phyloP scores from a whole-genome alignment of 306 rosid genomes.

The Cicer pinnatifidum region DNA sequence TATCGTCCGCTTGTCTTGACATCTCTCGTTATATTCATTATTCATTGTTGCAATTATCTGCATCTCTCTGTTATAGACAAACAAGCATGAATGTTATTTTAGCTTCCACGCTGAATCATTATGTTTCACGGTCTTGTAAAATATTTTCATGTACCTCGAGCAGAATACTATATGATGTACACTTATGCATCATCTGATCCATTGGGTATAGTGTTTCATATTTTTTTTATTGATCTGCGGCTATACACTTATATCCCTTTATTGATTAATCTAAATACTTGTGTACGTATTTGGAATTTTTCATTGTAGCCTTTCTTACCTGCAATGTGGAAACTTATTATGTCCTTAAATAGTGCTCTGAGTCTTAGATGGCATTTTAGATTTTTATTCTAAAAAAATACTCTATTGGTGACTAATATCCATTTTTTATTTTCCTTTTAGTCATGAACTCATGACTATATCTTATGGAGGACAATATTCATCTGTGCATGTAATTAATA shows the following conservation, averaged over 20 bases:
- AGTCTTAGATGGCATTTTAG: not conserved
- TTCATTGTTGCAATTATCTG: not conserved
- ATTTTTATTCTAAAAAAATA: not conserved
- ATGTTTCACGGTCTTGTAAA: not conserved
- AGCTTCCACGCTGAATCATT: constrained; percentile 25
- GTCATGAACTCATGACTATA: not conserved
- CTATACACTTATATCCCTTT: not conserved
- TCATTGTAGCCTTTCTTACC: not conserved
- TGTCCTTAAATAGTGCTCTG: not conserved
- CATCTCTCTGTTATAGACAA: not conserved
- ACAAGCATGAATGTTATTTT: not conserved
- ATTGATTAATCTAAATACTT: not conserved
- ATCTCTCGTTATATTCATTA: not conserved
- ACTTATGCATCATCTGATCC: not conserved
- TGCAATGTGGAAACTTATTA: constrained; percentile 1
- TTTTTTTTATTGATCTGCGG: constrained; percentile 18
- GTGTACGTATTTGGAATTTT: not conserved
- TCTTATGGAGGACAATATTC: not conserved
- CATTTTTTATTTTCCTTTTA: constrained; percentile 19
- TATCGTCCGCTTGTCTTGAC: constrained; percentile 9
- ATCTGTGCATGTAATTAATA: constrained; percentile 5
- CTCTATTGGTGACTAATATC: not conserved
- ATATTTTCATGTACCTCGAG: constrained; percentile 1
- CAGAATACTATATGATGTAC: not conserved
- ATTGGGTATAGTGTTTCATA: not conserved